These are phyloP conservation scores for Byssoonygena ceratinophila DNA, from an alignment of 2,329 filamentous ascomycete genomes.

Conservation along the genomic window DNA sequence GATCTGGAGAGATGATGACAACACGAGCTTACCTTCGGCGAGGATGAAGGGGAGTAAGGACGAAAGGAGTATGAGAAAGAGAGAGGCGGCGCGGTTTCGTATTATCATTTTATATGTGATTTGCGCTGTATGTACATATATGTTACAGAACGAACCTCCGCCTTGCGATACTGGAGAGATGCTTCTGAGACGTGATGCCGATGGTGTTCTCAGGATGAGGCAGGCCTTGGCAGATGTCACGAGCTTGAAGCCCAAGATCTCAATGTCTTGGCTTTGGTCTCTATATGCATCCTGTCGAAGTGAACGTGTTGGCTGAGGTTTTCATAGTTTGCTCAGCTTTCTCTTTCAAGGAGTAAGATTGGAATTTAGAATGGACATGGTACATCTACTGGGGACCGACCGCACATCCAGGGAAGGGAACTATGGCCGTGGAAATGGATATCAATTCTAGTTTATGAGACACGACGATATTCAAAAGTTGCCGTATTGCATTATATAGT, in stretches of 20 bases:
- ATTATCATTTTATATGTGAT: constrained; percentile 19
- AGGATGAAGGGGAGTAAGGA: constrained; percentile 24
- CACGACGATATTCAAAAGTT: too few species aligned
- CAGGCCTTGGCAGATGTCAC: constrained; percentile 4
- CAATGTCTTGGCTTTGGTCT: too few species aligned
- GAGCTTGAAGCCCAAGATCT: neutral
- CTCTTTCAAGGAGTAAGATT: neutral
- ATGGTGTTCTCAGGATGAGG: neutral
- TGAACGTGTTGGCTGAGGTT: too few species aligned
- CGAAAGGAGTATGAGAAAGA: constrained; percentile 24
- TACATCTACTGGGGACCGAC: too few species aligned
- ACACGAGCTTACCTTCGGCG: constrained; percentile 29
- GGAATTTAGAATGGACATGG: neutral
- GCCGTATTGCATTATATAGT: too few species aligned
- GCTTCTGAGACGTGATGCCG: neutral
- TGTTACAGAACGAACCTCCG: neutral
- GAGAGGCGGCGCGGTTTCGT: constrained; percentile 13
- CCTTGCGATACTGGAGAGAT: neutral
- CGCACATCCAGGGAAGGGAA: too few species aligned
- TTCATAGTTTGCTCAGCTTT: too few species aligned
- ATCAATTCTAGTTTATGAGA: too few species aligned
- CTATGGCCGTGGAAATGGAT: too few species aligned
- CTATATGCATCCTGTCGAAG: too few species aligned
- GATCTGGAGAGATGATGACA: neutral
- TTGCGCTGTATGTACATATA: neutral